These are phyloP conservation scores for Priceomyces melissophilus DNA, from an alignment of 805 yeast species.

Conservation along the genomic window DNA sequence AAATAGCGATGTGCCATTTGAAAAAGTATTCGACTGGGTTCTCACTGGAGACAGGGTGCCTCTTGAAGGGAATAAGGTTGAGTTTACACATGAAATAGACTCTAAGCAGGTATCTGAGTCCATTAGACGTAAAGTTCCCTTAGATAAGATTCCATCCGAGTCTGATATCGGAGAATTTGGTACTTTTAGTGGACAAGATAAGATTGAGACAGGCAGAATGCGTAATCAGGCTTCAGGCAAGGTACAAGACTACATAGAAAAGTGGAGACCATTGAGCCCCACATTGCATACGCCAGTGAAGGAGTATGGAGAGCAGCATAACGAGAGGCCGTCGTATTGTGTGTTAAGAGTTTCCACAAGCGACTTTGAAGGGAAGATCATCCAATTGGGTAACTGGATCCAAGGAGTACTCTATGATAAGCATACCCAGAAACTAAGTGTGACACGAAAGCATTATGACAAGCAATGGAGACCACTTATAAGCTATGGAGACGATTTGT, in stretches of 20 bases:
- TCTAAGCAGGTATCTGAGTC: conserved; percentile 33
- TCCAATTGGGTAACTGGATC: conserved; percentile 48
- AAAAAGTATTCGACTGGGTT: conserved; percentile 51
- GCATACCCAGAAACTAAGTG: conserved; percentile 18
- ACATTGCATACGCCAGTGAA: conserved; percentile 21
- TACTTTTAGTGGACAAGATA: conserved; percentile 33
- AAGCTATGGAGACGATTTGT: conserved; percentile 21
- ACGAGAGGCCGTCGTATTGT: conserved; percentile 17
- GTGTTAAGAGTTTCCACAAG: conserved; percentile 15
- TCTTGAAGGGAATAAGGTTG: conserved; percentile 30
- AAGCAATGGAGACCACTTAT: conserved; percentile 22
- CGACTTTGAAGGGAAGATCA: conserved; percentile 40
- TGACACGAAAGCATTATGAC: conserved; percentile 20
- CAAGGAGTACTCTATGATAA: conserved; percentile 45
- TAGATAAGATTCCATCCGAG: conserved; percentile 21
- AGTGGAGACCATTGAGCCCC: conserved; percentile 52
- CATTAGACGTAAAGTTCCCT: conserved; percentile 26
- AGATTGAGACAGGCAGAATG: conserved; percentile 53
- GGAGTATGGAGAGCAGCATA: conserved; percentile 20
- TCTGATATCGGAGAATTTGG: conserved; percentile 49
- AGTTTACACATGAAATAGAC: conserved; percentile 43
- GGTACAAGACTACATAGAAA: conserved; percentile 47
- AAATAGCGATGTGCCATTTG: conserved; percentile 6
- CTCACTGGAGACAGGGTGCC: conserved; percentile 49
- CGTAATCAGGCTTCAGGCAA: conserved; percentile 39